These are phyloP conservation scores for Calonectria henricotiae DNA, from an alignment of 2,329 filamentous ascomycete species.

Conservation along the genomic window DNA sequence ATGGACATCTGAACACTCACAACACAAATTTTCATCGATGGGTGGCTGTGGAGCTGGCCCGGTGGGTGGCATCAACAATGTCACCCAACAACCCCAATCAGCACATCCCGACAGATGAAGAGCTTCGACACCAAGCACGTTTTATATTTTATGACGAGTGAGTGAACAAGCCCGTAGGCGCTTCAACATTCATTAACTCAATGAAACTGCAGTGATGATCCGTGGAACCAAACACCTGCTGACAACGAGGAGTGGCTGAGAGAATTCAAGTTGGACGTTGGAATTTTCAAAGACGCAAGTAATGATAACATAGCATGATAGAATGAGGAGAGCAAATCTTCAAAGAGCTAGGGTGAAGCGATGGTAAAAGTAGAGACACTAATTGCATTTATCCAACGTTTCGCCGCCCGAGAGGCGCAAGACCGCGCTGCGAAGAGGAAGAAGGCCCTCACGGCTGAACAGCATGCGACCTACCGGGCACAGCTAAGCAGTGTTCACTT, in stretches of 20 bases:
- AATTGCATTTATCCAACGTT: too few species aligned
- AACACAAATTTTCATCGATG: conserved; percentile 32
- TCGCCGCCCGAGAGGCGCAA: too few species aligned
- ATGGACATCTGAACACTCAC: conserved; percentile 2
- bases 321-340: conserved; percentile 11
- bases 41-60: conserved; percentile 33
- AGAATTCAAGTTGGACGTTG: conserved; percentile 47
- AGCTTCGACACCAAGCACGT: conserved; percentile 38
- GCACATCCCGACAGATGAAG: conserved; percentile 39
- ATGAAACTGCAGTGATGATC: conserved; percentile 18
- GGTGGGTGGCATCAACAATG: conserved; percentile 39
- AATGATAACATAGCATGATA: conserved; percentile 9
- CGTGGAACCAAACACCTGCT: conserved; percentile 47
- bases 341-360: not conserved
- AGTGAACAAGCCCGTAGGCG: not conserved
- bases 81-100: conserved; percentile 40
- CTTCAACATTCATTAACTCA: not conserved
- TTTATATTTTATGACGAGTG: conserved; percentile 37
- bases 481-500: too few species aligned
- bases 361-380: not conserved
- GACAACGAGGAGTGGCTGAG: conserved; percentile 47
- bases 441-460: too few species aligned
- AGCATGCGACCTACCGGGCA: too few species aligned
- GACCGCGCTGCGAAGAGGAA: too few species aligned
- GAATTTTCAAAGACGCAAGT: conserved; percentile 27